Evolutionary conservation across 2,329 filamentous ascomycete species (phyloP), one percentile per base, ranked within the genome.

Genomic region (Xylariaceae sp.): DNA sequence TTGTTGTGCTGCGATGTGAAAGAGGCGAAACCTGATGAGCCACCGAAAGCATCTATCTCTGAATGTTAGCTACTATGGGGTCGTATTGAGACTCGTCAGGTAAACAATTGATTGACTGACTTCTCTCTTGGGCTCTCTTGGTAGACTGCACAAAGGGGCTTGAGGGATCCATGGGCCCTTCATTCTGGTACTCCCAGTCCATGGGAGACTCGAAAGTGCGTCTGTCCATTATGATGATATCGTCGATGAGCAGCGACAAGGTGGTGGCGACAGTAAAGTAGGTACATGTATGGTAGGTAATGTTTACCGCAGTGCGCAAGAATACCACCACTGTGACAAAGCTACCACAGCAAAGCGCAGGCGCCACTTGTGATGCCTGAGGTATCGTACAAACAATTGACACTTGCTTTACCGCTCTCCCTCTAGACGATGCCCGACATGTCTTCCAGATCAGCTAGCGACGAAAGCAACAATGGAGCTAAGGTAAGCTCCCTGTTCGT

Each of bases 181-280:
- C 68, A 55, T 74, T 75, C 60, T 85, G 77, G 66, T 83, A 86
- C 65, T 86, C 81, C 80, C 81, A 87, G 61, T 86, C 83, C 83
- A 87, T 87, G 57, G 74, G 82, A 55, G 80, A 74, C 68, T 86
- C 82, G 57, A 74, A 78, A 2, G 78, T 82, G 61, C 83, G 74
- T 59, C 75, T 74, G 48, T 81, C 75, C 75, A 81, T 83, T 60
- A 51, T 59, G 9, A 16, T 16, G 4, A 38, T 38, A 16, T 14
- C 13, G 34, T 28, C 34, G 34, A 16, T 38, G 34, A 16, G 5
- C 16, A 38, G 34, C 34, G 34, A 38, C 34, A 38, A 38, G 34
- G 34, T 14, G 34, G 34, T 38, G 34, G 34, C 16, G 34, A 38
- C 5, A 38, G 34, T 14, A 9, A 14, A 38, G 34, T 38, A 38